Conservation (phyloP, 2,329 filamentous ascomycete genomes). For the Huntiella decipiens region DNA sequence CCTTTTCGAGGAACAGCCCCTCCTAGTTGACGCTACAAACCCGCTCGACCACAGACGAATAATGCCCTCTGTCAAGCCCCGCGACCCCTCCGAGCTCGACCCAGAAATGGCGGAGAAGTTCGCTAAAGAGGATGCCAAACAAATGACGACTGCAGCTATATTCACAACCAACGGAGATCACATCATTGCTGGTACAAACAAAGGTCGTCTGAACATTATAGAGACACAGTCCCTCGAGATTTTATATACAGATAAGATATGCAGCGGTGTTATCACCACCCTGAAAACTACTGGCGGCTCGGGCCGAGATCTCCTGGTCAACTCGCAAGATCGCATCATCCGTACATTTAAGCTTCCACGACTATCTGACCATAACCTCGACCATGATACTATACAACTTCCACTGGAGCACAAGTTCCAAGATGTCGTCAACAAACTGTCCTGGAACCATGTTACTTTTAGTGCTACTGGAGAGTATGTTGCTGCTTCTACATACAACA, state of each 20-base stretch:
- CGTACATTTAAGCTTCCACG: conserved; percentile 82
- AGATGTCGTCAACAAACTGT: conserved; percentile 83
- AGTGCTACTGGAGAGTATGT: conserved; percentile 90
- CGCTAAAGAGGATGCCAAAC: conserved; percentile 77
- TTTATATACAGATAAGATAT: conserved; percentile 78
- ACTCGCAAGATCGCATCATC: conserved; percentile 87
- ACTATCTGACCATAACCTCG: conserved; percentile 45
- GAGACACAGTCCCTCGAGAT: conserved; percentile 62
- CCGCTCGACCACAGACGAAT: conserved; percentile 53
- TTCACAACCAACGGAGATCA: conserved; percentile 75
- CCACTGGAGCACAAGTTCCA: conserved; percentile 96
- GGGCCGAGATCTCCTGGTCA: conserved; percentile 74
- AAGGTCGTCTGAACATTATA: conserved; percentile 92
- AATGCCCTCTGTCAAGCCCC: conserved; percentile 65
- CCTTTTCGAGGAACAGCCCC: conserved; percentile 80
- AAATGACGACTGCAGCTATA: conserved; percentile 81
- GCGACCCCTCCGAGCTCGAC: conserved; percentile 50
- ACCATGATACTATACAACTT: conserved; percentile 70
- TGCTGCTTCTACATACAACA: conserved; percentile 91
- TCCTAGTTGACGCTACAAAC: conserved; percentile 64
- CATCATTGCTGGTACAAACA: conserved; percentile 81
- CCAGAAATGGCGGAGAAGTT: conserved; percentile 61
- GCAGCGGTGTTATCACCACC: conserved; percentile 71
- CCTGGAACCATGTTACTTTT: conserved; percentile 95
- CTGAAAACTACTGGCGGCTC: conserved; percentile 60